These are phyloP conservation scores for Phlebopus sp. DNA, from an alignment of 1,284 basidiomycete species.

Conservation along the genomic window DNA sequence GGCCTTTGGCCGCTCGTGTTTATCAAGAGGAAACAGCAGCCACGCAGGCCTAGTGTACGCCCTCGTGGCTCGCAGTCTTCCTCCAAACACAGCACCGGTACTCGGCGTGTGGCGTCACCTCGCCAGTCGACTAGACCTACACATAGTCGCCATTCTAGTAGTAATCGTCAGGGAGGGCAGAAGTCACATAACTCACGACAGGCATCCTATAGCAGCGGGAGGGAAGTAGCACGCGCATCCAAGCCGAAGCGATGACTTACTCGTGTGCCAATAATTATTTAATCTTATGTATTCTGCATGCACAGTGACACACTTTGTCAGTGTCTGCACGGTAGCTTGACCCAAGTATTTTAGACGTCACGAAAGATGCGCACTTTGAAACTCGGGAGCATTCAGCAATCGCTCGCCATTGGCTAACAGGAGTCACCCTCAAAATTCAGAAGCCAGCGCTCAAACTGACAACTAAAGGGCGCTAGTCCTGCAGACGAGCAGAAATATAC, in stretches of 20 bases:
- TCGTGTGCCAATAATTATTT: not conserved
- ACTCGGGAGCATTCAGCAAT: not conserved
- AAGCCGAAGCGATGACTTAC: constrained; percentile 9
- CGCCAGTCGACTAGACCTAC: constrained; percentile 16
- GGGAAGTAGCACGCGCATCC: constrained; percentile 2
- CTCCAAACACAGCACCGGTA: constrained; percentile 10
- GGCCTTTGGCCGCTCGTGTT: constrained; percentile 19
- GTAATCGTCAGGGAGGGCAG: constrained; percentile 9
- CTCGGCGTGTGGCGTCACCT: constrained; percentile 13
- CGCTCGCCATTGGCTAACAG: not conserved
- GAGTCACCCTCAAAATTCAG: not conserved
- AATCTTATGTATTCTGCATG: constrained; percentile 21
- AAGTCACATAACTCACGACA: constrained; percentile 19
- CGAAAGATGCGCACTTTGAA: not conserved
- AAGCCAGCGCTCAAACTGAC: not conserved
- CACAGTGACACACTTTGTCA: constrained; percentile 15
- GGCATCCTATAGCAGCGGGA: constrained; percentile 15
- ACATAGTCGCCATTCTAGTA: constrained; percentile 22
- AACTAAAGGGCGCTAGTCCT: not conserved
- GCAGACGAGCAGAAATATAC: not conserved
- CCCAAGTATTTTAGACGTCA: constrained; percentile 1
- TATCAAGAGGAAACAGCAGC: constrained; percentile 14
- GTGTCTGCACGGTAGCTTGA: constrained; percentile 6
- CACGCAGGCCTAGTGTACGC: constrained; percentile 7
- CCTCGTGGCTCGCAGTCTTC: constrained; percentile 13